Evolutionary conservation across 2,329 filamentous ascomycete species (phyloP), one percentile per base, ranked within the genome.

Genomic region (Pseudogymnoascus sp.): DNA sequence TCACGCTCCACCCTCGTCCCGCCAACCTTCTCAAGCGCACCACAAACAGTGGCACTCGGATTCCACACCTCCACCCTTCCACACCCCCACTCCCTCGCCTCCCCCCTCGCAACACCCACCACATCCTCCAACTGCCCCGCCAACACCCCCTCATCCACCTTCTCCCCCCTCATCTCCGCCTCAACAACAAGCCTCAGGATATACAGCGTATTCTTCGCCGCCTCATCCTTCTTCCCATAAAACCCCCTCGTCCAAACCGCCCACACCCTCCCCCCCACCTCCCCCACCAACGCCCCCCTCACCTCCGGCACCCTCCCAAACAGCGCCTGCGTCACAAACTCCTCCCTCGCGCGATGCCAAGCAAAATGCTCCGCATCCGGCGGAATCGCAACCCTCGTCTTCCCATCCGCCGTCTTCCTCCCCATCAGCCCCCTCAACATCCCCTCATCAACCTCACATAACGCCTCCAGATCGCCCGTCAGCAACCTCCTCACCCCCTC

Each of bases 321-420:
- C 5, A 93, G 78, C 66, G 85, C 82, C 63, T 82, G 80, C 4
- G 83, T 83, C 71, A 93, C 87, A 74, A 89, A 95, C 60, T 92
- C 86, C 75, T 96, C 91, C 60, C 93, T 85, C 64, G 87, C 85
- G 73, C 91, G 85, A 74, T 93, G 88, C 91, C 91, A 96, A 65
- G 82, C 76, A 68, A 92, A 82, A 6, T 86, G 85, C 64, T 87
- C 83, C 65, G 83, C 75, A 69, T 91, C 84, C 0, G 91, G 90
- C 59, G 86, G 69, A 66, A 93, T 77, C 42, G 90, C 89, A 42
- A 95, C 82, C 21, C 78, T 76, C 13, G 78, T 82, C 67, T 80
- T 78, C 64, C 76, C 71, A 67, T 70, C 71, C 73, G 70, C 69
- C 70, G 72, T 70, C 70, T 69, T 69, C 66, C 69, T 68, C 19